phyloP scores from a whole-genome alignment of 2,329 filamentous ascomycete genomes.

The Hansfordia pulvinata region DNA sequence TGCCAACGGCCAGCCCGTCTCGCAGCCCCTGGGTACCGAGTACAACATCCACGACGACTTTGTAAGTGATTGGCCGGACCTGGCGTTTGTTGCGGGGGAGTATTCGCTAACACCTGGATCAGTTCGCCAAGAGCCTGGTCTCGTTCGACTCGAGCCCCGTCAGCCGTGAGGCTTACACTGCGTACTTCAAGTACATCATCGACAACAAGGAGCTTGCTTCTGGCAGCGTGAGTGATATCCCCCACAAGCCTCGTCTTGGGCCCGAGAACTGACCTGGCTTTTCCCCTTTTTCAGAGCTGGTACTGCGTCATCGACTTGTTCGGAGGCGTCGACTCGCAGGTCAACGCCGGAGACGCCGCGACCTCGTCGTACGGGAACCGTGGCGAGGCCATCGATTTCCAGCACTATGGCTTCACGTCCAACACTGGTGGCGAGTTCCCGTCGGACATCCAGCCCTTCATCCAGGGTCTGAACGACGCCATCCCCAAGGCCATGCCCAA shows the following conservation, averaged over 20 bases:
- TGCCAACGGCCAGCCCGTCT: too few relatives aligned
- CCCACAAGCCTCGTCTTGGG: too few relatives aligned
- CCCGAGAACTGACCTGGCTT: too few relatives aligned
- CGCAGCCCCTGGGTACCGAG: too few relatives aligned
- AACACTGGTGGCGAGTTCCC: conserved; percentile 12
- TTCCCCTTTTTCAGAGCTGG: too few relatives aligned
- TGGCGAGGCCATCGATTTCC: conserved; percentile 33
- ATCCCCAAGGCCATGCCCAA: conserved; percentile 8
- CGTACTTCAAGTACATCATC: conserved; percentile 21
- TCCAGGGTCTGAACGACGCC: conserved; percentile 14
- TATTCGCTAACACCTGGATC: too few relatives aligned
- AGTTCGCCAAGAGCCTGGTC: neutral
- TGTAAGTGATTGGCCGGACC: too few relatives aligned
- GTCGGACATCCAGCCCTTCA: conserved; percentile 10
- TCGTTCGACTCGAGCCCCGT: neutral
- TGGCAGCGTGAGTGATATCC: conserved; percentile 17
- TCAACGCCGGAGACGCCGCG: conserved; percentile 13
- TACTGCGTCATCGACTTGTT: conserved; percentile 27
- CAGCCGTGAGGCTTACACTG: conserved; percentile 1
- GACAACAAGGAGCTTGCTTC: conserved; percentile 24
- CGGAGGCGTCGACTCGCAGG: conserved; percentile 23
- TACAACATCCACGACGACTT: too few relatives aligned
- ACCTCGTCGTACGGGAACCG: conserved; percentile 25
- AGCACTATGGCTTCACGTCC: conserved; percentile 27
- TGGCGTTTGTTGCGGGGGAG: too few relatives aligned